Evolutionary conservation across 2,329 filamentous ascomycete species (phyloP), one percentile per base, ranked within the genome.

Genomic region (Aureobasidium mangrovei): DNA sequence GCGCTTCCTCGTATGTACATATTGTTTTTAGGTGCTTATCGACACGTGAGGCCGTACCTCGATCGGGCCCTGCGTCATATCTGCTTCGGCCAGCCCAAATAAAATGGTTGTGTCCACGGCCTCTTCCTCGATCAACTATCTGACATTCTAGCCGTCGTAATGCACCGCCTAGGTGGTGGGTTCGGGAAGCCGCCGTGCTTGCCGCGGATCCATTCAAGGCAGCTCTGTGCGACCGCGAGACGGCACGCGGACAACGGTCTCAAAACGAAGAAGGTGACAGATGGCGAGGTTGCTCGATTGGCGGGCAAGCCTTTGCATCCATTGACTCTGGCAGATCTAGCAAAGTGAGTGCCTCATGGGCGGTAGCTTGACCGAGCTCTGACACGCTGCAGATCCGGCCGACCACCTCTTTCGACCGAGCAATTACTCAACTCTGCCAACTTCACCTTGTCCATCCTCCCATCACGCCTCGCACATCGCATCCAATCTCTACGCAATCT

Each of bases 401-500:
- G 87, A 5, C 91, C 91, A 32, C 91, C 93, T 0, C 80, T 97
- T 49, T 87, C 87, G 3, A 81, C 85, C 54, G 77, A 84, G 38
- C 86, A 88, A 26, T 81, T 98, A 54, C 83, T 95, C 63, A 83
- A 85, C 36, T 96, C 91, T 1, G 93, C 93, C 59, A 95, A 96
- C 74, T 97, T 97, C 73, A 95, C 93, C 9, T 85, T 97, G 60
- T 88, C 85, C 29, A 86, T 96, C 52, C 83, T 97, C 7, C 93
- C 93, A 10, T 87, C 93, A 47, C 88, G 93, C 36, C 83, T 98
- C 28, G 93, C 93, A 28, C 89, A 94, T 68, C 88, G 93, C 55
- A 95, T 98, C 60, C 88, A 95, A 69, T 89, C 90, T 41, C 77
- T 98, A 18, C 85, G 91, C 59, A 95, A 95, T 67, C 81, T 98